Evolutionary conservation across 306 rosid genomes (phyloP).

Genomic region (Casuarina cunninghamiana): DNA sequence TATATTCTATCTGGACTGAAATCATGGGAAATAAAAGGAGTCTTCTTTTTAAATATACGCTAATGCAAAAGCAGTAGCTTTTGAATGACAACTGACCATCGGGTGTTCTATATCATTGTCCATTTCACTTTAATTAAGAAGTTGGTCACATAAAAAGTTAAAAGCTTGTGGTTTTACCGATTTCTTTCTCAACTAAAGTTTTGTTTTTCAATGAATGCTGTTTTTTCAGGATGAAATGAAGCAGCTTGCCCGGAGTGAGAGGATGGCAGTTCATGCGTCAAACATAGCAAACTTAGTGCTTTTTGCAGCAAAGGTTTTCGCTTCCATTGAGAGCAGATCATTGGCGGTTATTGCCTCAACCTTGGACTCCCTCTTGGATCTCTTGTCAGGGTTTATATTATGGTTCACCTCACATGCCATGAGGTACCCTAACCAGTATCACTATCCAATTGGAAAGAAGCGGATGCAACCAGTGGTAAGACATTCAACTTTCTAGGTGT

Average conservation of each 20-base stretch:
- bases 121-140: neutral
- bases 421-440: conserved; percentile 62
- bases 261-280: conserved; percentile 56
- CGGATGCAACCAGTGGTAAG: conserved; percentile 90
- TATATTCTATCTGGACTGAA: neutral
- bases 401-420: conserved; percentile 80
- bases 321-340: conserved; percentile 68
- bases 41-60: neutral
- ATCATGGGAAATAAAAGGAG: neutral
- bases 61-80: neutral
- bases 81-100: neutral
- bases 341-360: conserved; percentile 86
- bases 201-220: neutral
- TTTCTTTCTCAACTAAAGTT: neutral
- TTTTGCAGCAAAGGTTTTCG: conserved; percentile 69
- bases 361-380: conserved; percentile 80
- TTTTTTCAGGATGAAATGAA: conserved; percentile 64
- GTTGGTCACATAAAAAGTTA: neutral
- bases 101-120: neutral
- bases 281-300: conserved; percentile 61
- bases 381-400: conserved; percentile 77
- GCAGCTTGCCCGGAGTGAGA: conserved; percentile 67
- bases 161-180: neutral
- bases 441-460: conserved; percentile 85
- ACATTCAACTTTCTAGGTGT: neutral